These are phyloP conservation scores for Kwoniella sp. DNA, from an alignment of 768 basidiomycete species.

Conservation along the genomic window DNA sequence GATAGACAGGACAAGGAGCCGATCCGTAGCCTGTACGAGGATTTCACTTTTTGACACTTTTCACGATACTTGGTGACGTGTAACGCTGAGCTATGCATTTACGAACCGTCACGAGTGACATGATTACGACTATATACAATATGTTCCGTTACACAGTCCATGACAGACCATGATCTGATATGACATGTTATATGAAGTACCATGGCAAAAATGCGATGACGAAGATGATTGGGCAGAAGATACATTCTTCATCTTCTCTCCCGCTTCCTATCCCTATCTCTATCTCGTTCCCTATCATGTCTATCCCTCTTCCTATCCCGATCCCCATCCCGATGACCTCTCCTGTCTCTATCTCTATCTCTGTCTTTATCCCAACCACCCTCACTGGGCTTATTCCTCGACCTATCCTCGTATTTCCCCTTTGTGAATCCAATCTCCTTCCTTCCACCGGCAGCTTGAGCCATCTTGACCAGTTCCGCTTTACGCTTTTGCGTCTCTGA, in stretches of 20 bases:
- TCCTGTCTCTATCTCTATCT: constrained; percentile 38
- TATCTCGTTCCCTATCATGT: constrained; percentile 19
- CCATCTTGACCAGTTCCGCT: constrained; percentile 64
- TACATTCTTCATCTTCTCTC: constrained; percentile 19
- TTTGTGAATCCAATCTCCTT: constrained; percentile 67
- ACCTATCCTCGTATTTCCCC: constrained; percentile 21
- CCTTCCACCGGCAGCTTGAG: constrained; percentile 64
- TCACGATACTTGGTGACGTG: too few species aligned
- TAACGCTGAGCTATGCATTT: too few species aligned
- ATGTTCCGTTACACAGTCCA: too few species aligned
- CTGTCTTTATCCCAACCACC: constrained; percentile 28
- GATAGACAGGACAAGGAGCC: too few species aligned
- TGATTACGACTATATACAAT: too few species aligned
- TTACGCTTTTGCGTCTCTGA: constrained; percentile 65
- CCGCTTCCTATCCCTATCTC: constrained; percentile 30
- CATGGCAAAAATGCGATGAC: too few species aligned
- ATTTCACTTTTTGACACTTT: too few species aligned
- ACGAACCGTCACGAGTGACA: too few species aligned
- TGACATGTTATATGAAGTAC: too few species aligned
- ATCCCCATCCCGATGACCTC: constrained; percentile 54
- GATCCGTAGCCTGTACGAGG: too few species aligned
- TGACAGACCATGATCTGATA: too few species aligned
- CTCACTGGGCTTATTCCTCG: constrained; percentile 9
- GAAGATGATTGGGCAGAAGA: neutral
- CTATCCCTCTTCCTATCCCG: constrained; percentile 57